These are phyloP conservation scores for Botrytis pseudocinerea DNA, from an alignment of 2,329 filamentous ascomycete species.

Conservation along the genomic window DNA sequence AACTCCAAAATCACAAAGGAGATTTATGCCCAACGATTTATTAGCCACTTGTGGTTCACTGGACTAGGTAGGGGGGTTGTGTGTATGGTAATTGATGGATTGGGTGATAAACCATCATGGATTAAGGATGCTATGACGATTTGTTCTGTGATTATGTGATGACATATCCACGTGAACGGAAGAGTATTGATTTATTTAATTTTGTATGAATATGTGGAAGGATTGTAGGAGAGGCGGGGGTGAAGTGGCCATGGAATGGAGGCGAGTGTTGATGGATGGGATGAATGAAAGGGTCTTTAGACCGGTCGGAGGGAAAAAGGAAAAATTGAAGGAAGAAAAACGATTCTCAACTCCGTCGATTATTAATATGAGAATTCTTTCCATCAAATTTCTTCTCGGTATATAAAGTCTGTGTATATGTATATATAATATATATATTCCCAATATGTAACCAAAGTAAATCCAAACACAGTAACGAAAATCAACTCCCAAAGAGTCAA, in stretches of 20 bases:
- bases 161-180: background rate
- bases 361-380: rapidly evolving
- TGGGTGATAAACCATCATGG: background rate
- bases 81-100: background rate
- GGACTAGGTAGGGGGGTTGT: background rate
- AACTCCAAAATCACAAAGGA: background rate
- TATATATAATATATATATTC: background rate
- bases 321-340: background rate
- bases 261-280: background rate
- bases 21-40: background rate
- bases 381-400: background rate
- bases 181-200: background rate
- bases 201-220: background rate
- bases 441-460: rapidly evolving
- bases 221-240: background rate
- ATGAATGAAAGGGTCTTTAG: background rate
- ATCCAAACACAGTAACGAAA: background rate
- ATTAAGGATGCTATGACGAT: background rate
- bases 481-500: background rate
- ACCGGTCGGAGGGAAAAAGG: background rate
- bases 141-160: background rate
- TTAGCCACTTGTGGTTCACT: background rate
- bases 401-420: background rate
- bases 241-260: background rate
- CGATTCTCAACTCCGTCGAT: background rate